Conservation (phyloP, 2,329 filamentous ascomycete species). For the Beauveria scarabaeidicola region DNA sequence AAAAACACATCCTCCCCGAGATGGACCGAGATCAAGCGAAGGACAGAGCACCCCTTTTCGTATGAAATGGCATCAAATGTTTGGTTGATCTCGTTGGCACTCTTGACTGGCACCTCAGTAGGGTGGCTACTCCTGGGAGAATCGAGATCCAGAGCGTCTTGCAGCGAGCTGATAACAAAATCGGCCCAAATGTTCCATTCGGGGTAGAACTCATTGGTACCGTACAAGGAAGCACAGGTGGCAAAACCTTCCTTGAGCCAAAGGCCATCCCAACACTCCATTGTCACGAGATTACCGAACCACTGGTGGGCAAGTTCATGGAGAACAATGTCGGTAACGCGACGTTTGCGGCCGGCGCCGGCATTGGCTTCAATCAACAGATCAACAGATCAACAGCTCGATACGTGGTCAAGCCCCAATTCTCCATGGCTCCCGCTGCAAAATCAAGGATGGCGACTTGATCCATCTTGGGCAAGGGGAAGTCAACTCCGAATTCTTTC, state of each 20-base stretch:
- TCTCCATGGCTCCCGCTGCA: slow-evolving; percentile 94
- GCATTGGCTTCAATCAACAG: slow-evolving; percentile 82
- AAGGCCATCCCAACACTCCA: slow-evolving; percentile 97
- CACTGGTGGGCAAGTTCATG: slow-evolving; percentile 96
- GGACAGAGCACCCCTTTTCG: slow-evolving; percentile 92
- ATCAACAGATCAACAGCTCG: slow-evolving; percentile 74
- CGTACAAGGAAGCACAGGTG: slow-evolving; percentile 48
- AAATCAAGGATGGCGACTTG: slow-evolving; percentile 97
- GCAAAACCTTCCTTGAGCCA: slow-evolving; percentile 96
- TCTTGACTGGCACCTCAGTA: slow-evolving; percentile 92
- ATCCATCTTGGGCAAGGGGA: slow-evolving; percentile 35
- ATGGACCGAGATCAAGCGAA: slow-evolving; percentile 97
- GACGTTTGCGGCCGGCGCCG: slow-evolving; percentile 84
- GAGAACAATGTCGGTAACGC: slow-evolving; percentile 90
- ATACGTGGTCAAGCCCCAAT: slow-evolving; percentile 95
- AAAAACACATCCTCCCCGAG: slow-evolving; percentile 89
- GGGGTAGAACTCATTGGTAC: slow-evolving; percentile 89
- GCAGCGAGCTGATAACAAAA: slow-evolving; percentile 87
- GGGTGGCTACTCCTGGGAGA: slow-evolving; percentile 91
- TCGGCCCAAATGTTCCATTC: slow-evolving; percentile 98
- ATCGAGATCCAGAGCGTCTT: slow-evolving; percentile 78
- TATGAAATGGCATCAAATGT: slow-evolving; percentile 98
- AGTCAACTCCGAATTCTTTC: slow-evolving; percentile 81
- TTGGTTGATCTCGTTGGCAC: slow-evolving; percentile 92
- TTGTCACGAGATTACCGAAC: slow-evolving; percentile 95